Base-by-base conservation (phyloP, 495 filamentous ascomycete genomes). In the Cryomyces minteri region DNA sequence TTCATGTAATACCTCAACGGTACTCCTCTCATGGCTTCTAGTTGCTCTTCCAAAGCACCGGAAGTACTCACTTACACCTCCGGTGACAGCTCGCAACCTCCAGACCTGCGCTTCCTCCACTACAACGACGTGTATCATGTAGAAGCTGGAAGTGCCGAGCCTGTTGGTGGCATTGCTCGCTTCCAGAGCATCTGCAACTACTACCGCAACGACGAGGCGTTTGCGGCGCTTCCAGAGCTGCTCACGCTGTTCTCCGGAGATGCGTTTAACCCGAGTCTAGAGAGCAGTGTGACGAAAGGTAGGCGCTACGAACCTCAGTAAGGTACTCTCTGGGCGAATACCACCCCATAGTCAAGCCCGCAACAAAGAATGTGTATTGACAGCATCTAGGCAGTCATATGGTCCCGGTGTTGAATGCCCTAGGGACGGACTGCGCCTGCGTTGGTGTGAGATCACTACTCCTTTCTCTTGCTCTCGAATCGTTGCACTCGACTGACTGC, bases 51-150 rank as follows among this genome's bases (percentile, higher is more conserved):
- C 18, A 25, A 25, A 25, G 18, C 18, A 25, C 18, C 18, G 18
- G 18, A 25, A 25, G 18, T 25, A 25, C 18, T 25, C 18, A 25
- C 18, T 25, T 25, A 25, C 18, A 25, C 18, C 18, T 25, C 25
- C 38, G 38, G 40, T 31, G 31, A 48, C 45, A 36, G 41, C 33
- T 43, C 49, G 36, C 68, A 67, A 14, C 58, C 72, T 30, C 84
- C 84, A 12, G 80, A 82, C 61, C 64, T 93, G 29, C 75, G 87
- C 30, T 57, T 94, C 31, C 64, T 93, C 41, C 87, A 94, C 66
- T 94, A 78, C 67, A 94, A 94, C 62, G 86, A 94, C 61, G 84
- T 82, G 43, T 94, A 94, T 60, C 87, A 94, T 50, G 72, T 94
- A 41, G 83, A 90, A 56, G 34, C 69, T 37, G 74, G 79, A 5